Base-by-base conservation (phyloP, 2,329 filamentous ascomycete genomes). In the Cadophora malorum region DNA sequence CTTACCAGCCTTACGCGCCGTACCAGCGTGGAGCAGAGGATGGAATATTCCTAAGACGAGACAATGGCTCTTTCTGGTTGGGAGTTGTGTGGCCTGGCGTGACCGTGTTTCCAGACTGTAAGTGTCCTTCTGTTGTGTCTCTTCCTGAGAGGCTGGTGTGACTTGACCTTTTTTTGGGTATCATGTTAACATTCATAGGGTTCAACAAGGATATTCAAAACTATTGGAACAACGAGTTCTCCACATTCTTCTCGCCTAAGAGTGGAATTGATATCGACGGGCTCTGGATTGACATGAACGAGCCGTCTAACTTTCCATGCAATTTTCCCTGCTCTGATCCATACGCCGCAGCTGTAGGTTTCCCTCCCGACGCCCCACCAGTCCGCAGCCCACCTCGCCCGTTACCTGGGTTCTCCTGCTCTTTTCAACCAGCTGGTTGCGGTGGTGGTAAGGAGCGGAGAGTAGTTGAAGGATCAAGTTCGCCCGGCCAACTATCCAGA, bases 11-110 rank as follows among this genome's bases (percentile, higher is more conserved):
- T 70, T 88, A 88, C 71, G 71, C 75, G 1, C 79, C 85, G 0
- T 90, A 86, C 75, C 79, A 85, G 53, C 79, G 82, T 53, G 88
- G 87, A 2, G 78, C 82, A 3, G 79, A 83, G 6, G 75, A 82
- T 33, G 83, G 79, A 16, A 67, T 84, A 66, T 87, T 85, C 74
- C 76, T 86, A 16, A 79, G 81, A 53, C 79, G 81, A 8, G 74
- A 77, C 47, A 89, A 93, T 72, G 90, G 85, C 9, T 84, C 83
- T 0, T 78, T 82, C 62, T 87, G 81, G 79, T 79, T 85, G 55
- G 88, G 91, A 19, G 90, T 93, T 19, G 91, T 94, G 25, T 95
- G 92, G 92, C 90, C 92, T 6, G 92, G 92, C 56, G 84, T 88
- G 16, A 86, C 89, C 0, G 90, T 86, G 12, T 93, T 89, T 79